Evolutionary conservation across 1,139 yeast genomes (phyloP), one percentile per base, ranked within the genome.

Genomic region (Diutina ranongensis): DNA sequence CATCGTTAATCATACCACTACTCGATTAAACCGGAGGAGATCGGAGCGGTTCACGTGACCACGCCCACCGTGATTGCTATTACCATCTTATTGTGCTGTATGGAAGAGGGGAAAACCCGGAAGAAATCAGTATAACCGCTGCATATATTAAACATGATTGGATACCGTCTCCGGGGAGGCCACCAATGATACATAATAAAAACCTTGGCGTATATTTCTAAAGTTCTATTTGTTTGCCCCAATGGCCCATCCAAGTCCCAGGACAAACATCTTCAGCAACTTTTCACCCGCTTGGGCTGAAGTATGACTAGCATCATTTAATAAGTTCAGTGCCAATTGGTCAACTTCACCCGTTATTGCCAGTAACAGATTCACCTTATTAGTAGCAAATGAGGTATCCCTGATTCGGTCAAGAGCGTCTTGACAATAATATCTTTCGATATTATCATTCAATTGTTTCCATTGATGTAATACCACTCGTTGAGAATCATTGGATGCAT

Each of bases 191-290:
- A n/a, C n/a, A n/a, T n/a, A n/a, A n/a, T n/a, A n/a, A n/a, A n/a
- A n/a, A n/a, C n/a, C n/a, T n/a, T n/a, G n/a, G n/a, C n/a, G n/a
- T n/a, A n/a, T n/a, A n/a, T 28, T 28, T 18, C 45, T 45, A n/a
- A n/a, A n/a, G n/a, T n/a, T n/a, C n/a, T n/a, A n/a, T n/a, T 52
- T 51, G 45, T 64, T 68, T 3, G 83, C 83, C 4, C 83, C 83
- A 50, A 78, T 75, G 1, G 83, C 83, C 83, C 83, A 78, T 2
- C 83, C 83, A 44, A 78, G 60, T 1, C 83, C 83, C 34, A 76
- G 68, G 1, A 74, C 80, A 47, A 78, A 63, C 49, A 78, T 57
- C 49, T 69, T 73, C 4, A 78, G 71, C 7, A 76, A 52, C 54
- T 73, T 76, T 47, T 74, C 80, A 40, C 77, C 61, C 4, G 72